phyloP scores from a whole-genome alignment of 495 filamentous ascomycete genomes.

The Thozetella sp. region DNA sequence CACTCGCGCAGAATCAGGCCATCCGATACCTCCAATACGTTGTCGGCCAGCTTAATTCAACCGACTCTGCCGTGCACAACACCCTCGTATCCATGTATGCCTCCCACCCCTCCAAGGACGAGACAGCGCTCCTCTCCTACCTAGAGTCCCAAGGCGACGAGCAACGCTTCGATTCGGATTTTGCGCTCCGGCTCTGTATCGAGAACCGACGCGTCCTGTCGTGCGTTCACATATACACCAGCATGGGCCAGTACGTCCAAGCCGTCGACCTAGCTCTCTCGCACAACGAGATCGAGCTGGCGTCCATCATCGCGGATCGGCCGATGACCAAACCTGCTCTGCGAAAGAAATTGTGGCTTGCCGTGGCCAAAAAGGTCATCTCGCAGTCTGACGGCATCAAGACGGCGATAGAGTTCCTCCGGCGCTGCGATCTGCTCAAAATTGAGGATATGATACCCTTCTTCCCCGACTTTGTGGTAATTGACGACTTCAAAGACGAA shows the following conservation, averaged over 20 bases:
- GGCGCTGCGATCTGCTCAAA: conserved; percentile 84
- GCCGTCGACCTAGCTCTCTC: conserved; percentile 91
- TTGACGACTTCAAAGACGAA: conserved; percentile 98
- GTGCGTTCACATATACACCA: conserved; percentile 93
- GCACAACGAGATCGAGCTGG: conserved; percentile 86
- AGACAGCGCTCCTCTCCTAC: conserved; percentile 83
- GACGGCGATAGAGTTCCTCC: conserved; percentile 90
- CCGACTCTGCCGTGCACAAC: conserved; percentile 93
- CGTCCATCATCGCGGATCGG: conserved; percentile 85
- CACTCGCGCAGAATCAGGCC: conserved; percentile 81
- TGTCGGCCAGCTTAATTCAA: conserved; percentile 82
- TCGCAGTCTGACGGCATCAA: conserved; percentile 84
- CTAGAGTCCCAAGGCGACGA: conserved; percentile 71
- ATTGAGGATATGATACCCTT: conserved; percentile 98
- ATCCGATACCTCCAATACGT: conserved; percentile 92
- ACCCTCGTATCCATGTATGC: conserved; percentile 96
- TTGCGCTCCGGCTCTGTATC: conserved; percentile 93
- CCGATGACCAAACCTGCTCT: conserved; percentile 76
- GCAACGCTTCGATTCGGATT: conserved; percentile 92
- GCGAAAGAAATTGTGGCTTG: conserved; percentile 92
- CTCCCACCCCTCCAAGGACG: conserved; percentile 77
- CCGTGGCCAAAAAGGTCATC: conserved; percentile 91
- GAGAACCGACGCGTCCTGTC: conserved; percentile 89
- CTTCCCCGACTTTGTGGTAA: conserved; percentile 98
- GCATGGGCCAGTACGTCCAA: conserved; percentile 89